phyloP scores from a whole-genome alignment of 2,329 filamentous ascomycete genomes.

The Ophiocordyceps camponoti-saundersi region DNA sequence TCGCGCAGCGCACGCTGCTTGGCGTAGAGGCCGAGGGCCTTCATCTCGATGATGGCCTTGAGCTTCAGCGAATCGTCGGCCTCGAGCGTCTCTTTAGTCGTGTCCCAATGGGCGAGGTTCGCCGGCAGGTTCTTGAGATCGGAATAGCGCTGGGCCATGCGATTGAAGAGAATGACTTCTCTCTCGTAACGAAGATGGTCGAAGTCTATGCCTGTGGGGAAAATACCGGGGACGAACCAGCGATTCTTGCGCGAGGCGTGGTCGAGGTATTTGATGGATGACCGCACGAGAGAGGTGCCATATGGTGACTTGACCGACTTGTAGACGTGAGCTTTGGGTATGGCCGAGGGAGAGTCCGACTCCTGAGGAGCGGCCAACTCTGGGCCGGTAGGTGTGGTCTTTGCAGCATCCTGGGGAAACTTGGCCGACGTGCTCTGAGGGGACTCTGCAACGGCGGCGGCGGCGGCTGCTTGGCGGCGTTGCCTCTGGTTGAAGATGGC shows the following conservation, averaged over 20 bases:
- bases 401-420: constrained; percentile 15
- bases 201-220: constrained; percentile 76
- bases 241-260: constrained; percentile 63
- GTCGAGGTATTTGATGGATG: constrained; percentile 59
- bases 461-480: constrained; percentile 39
- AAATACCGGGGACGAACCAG: constrained; percentile 68
- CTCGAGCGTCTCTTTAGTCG: constrained; percentile 46
- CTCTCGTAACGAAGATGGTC: constrained; percentile 74
- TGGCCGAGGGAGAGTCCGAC: constrained; percentile 8
- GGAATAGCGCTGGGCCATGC: constrained; percentile 67
- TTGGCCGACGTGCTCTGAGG: constrained; percentile 18
- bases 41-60: constrained; percentile 88
- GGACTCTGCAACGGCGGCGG: constrained; percentile 31
- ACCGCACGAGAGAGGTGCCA: constrained; percentile 31
- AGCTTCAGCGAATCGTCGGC: constrained; percentile 72
- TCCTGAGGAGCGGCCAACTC: constrained; percentile 15
- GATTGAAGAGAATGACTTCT: constrained; percentile 78
- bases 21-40: constrained; percentile 70
- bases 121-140: constrained; percentile 73
- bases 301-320: constrained; percentile 65
- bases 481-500: constrained; percentile 63
- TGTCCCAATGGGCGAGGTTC: constrained; percentile 78
- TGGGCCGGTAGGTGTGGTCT: constrained; percentile 18
- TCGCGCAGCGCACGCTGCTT: constrained; percentile 79
- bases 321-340: constrained; percentile 35